Conservation (phyloP, 768 basidiomycete species). For the Lentinula detonsa region DNA sequence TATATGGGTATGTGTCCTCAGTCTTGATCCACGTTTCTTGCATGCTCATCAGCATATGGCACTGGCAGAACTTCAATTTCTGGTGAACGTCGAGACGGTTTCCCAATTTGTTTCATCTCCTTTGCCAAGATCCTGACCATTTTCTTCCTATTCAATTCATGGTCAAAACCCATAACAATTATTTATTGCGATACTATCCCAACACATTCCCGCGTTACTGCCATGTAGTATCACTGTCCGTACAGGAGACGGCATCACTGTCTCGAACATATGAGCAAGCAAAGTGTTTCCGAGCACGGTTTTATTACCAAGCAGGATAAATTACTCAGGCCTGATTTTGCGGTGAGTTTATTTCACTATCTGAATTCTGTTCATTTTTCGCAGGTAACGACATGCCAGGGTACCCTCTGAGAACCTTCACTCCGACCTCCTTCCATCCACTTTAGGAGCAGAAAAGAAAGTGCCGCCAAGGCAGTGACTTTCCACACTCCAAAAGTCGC, state of each 20-base stretch:
- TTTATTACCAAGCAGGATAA: constrained; percentile 33
- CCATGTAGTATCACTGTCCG: constrained; percentile 28
- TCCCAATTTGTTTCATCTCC: constrained; percentile 14
- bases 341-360: constrained; percentile 24
- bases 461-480: constrained; percentile 32
- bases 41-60: background rate
- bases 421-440: constrained; percentile 25
- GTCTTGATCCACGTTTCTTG: background rate
- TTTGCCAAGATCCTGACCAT: background rate
- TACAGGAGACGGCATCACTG: constrained; percentile 33
- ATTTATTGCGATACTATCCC: constrained; percentile 40
- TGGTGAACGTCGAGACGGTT: constrained; percentile 17
- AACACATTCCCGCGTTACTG: constrained; percentile 30
- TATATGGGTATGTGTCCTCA: constrained; percentile 24
- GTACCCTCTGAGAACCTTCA: constrained; percentile 25
- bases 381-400: constrained; percentile 10
- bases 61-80: constrained; percentile 18
- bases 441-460: constrained; percentile 61
- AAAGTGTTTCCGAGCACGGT: constrained; percentile 11
- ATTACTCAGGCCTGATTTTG: constrained; percentile 32
- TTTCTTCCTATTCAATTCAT: background rate
- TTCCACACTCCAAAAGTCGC: constrained; percentile 40
- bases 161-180: constrained; percentile 26
- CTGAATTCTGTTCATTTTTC: background rate
- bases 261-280: constrained; percentile 20